Evolutionary conservation across 371 early-diverging fungal genomes (phyloP), one percentile per base, ranked within the genome.

Genomic region (Coemansia sp.): DNA sequence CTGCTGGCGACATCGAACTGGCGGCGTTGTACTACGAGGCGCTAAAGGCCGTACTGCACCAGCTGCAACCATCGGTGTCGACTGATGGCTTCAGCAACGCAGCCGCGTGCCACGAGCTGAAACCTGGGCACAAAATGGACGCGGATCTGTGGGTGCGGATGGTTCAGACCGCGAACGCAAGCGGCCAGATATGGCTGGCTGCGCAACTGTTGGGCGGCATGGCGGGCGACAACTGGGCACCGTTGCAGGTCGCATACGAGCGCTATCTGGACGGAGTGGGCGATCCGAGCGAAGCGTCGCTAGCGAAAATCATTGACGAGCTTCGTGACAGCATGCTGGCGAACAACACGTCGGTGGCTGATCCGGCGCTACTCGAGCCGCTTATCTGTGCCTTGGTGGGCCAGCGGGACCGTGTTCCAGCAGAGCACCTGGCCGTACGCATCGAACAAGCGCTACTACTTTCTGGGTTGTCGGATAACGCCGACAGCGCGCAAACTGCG

Each of bases 1-100:
- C 32, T 42, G 61, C 62, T 0, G 62, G 62, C 12, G 58, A 65
- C 16, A 24, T 43, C 14, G 75, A 74, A 24, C 65, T 65, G 36
- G 50, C 66, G n/a, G 60, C 62, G 8, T 42, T 74, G 31, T 43
- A 65, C 16, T 69, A 74, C 49, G 75, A 74, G 18, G 44, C 69
- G 3, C 42, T 74, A 38, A 47, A 58, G 18, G 50, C 65, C 2
- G 32, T 65, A 34, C 46, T 62, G 16, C 54, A 55, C 8, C 52
- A 38, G n/a, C 24, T 24, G 24, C 24, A 49, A 7, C 57, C 56
- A 29, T 16, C 24, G 44, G 33, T 10, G 39, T 18, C 9, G 6
- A 3, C 14, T 4, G 11, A 52, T 7, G 16, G 46, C n/a, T 4
- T 18, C 37, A 6, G n/a, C 43, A 31, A 31, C 16, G 31, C 24